phyloP scores from a whole-genome alignment of 2,329 filamentous ascomycete species.

The Elsinoe batatas region DNA sequence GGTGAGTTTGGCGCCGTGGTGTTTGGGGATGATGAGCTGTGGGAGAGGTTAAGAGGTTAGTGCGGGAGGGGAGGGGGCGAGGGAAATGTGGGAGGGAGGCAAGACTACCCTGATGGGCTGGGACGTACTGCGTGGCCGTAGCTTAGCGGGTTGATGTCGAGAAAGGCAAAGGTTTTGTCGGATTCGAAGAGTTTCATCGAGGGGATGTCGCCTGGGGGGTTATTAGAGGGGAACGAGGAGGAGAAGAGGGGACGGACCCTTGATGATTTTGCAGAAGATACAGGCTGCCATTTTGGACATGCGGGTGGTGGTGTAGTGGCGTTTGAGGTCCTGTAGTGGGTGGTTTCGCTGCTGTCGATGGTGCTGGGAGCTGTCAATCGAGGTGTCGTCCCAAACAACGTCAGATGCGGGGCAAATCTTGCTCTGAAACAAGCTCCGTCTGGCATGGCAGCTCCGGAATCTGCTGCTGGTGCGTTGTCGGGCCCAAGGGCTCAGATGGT shows the following conservation, averaged over 20 bases:
- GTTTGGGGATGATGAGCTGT: conserved; percentile 92
- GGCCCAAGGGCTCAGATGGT: conserved; percentile 11
- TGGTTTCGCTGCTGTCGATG: neutral
- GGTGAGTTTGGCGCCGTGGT: conserved; percentile 80
- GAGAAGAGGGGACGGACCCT: conserved; percentile 48
- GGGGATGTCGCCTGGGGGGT: conserved; percentile 71
- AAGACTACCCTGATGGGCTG: conserved; percentile 26
- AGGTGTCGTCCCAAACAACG: neutral
- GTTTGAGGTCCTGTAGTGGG: neutral
- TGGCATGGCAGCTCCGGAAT: no score
- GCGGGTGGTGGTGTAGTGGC: neutral
- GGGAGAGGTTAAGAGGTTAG: conserved; percentile 12
- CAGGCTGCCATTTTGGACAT: conserved; percentile 47
- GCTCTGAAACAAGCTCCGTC: neutral
- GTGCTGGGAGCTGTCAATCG: neutral
- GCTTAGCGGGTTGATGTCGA: conserved; percentile 87
- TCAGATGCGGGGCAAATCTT: conserved; percentile 4
- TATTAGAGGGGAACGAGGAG: neutral
- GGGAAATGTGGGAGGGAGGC: neutral
- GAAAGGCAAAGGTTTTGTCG: conserved; percentile 86
- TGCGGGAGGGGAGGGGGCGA: conserved; percentile 12
- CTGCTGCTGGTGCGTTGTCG: neutral
- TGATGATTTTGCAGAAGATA: conserved; percentile 98
- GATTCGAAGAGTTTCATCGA: conserved; percentile 94
- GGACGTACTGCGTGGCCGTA: conserved; percentile 67